These are phyloP conservation scores for Rhizophora mangle DNA, from an alignment of 345 rosid genomes.

Conservation along the genomic window DNA sequence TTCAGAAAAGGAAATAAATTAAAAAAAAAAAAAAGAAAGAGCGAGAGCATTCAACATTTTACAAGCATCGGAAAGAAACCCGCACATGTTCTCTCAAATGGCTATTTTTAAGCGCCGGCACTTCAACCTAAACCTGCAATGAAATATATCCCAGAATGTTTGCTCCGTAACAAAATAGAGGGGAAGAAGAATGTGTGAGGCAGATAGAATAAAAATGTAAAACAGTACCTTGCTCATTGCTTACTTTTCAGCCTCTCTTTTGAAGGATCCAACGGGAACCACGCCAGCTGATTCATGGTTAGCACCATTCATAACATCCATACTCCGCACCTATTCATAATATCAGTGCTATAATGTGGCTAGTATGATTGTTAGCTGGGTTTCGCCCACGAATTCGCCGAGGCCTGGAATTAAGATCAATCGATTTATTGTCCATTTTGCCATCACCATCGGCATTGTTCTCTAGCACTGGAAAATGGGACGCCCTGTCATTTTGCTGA, in stretches of 20 bases:
- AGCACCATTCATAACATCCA: conserved; percentile 44
- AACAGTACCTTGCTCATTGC: conserved; percentile 40
- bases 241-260: conserved; percentile 63
- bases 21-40: too few species aligned
- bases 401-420: conserved; percentile 72
- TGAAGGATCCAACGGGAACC: conserved; percentile 62
- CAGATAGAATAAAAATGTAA: not conserved
- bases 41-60: not conserved
- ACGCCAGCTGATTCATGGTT: conserved; percentile 50
- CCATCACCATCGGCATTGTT: conserved; percentile 42
- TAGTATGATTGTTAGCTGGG: conserved; percentile 22
- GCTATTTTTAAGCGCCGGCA: not conserved
- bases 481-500: conserved; percentile 42
- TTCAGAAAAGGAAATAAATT: too few species aligned
- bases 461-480: conserved; percentile 31
- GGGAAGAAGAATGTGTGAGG: conserved; percentile 5
- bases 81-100: too few species aligned
- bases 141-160: not conserved
- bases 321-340: conserved; percentile 35
- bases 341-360: not conserved
- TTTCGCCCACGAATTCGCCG: conserved; percentile 50
- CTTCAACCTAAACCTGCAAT: not conserved
- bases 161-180: not conserved
- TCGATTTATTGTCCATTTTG: conserved; percentile 46
- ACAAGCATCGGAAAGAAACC: not conserved